Evolutionary conservation across 495 filamentous ascomycete genomes (phyloP), one percentile per base, ranked within the genome.

Genomic region (Jackrogersella multiformis): DNA sequence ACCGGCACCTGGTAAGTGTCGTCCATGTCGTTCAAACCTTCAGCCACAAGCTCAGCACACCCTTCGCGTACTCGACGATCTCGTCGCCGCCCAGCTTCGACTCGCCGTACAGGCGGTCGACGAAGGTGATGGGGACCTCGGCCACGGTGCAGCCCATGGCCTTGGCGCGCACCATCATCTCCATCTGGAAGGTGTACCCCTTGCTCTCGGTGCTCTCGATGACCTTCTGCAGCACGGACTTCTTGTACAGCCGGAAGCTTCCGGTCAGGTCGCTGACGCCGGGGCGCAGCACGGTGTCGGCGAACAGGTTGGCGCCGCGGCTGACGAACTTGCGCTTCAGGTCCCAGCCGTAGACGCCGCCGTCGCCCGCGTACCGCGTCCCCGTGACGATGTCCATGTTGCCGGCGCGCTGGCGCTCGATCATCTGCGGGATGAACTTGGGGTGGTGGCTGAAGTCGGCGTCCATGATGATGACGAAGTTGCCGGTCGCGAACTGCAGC

Each of bases 181-280:
- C 95, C 95, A 99, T 98, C 87, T 99, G 95, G 84, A 98, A 98
- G 23, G 92, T 94, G 75, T 97, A 99, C 13, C 95, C 95, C 77
- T 97, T 94, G 70, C 92, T 94, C 80, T 96, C 89, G 38, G 93
- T 97, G 73, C 87, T 90, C 73, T 81, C 80, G 68, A 99, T 97
- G 51, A 97, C 91, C 81, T 91, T 92, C 79, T 97, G 86, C 70
- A 99, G 79, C 63, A 97, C 92, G 49, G 79, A 80, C 81, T 90
- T 91, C 88, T 96, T 97, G 76, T 99, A 99, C 77, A 99, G 74
- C 54, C 95, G 81, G 79, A 97, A 99, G 72, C 90, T 94, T 23
- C 95, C 95, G 55, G 95, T 99, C 76, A 99, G 77, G 75, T 99
- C 95, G 72, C 91, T 95, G 13, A 99, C 95, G n/a, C 96, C 93